Conservation (phyloP, 2,329 filamentous ascomycete genomes). For the Neonectria hederae region DNA sequence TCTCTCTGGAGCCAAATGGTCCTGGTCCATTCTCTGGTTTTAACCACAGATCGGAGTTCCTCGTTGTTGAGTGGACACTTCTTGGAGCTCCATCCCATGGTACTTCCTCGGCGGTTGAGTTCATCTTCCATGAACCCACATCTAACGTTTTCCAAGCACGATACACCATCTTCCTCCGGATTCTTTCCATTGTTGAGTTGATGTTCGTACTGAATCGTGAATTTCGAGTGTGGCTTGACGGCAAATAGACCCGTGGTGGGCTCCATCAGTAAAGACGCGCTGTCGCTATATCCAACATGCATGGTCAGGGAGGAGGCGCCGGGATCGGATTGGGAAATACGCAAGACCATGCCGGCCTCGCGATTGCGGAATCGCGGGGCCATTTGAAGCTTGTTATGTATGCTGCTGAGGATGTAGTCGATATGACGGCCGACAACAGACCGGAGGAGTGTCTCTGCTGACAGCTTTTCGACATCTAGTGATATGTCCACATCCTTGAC, state of each 20-base stretch:
- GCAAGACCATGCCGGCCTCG: conserved; percentile 66
- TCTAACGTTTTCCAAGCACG: conserved; percentile 68
- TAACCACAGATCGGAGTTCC: conserved; percentile 67
- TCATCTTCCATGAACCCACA: conserved; percentile 70
- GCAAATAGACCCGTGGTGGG: conserved; percentile 80
- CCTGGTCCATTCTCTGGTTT: conserved; percentile 70
- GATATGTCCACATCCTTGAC: conserved; percentile 73
- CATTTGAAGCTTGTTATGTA: conserved; percentile 67
- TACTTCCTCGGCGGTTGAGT: conserved; percentile 67
- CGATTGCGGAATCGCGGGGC: conserved; percentile 70
- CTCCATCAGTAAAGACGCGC: conserved; percentile 74
- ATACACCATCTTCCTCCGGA: conserved; percentile 65
- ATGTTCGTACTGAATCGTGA: conserved; percentile 67
- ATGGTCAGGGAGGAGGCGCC: conserved; percentile 73
- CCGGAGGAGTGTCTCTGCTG: conserved; percentile 77
- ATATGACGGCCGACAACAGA: conserved; percentile 80
- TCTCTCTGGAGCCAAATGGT: conserved; percentile 74
- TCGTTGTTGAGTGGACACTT: conserved; percentile 61
- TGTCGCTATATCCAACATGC: conserved; percentile 72
- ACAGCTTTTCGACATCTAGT: conserved; percentile 74
- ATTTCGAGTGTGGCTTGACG: conserved; percentile 70
- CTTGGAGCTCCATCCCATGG: conserved; percentile 70
- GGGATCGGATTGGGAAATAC: conserved; percentile 68
- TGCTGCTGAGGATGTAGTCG: conserved; percentile 73
- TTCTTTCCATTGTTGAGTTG: conserved; percentile 70